Evolutionary conservation across 2,329 filamentous ascomycete species (phyloP).

Genomic region (Tolypocladium ovalisporum): DNA sequence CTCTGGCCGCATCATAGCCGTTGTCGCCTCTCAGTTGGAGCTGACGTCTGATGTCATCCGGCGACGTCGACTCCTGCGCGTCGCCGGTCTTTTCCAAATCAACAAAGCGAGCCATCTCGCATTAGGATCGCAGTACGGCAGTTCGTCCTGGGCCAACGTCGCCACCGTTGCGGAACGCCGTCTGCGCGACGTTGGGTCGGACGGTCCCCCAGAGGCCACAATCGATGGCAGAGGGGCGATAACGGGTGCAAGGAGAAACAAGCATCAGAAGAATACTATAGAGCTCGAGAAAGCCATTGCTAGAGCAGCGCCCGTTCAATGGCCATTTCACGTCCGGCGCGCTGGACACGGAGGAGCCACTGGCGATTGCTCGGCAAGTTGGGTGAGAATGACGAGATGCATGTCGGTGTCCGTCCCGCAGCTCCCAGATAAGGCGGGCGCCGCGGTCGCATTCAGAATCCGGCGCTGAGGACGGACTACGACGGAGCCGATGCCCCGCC

Average conservation of each 20-base stretch:
- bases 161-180: background rate
- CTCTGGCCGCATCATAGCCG: background rate
- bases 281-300: background rate
- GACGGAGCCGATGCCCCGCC: slow-evolving; percentile 1
- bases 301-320: background rate
- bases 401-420: background rate
- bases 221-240: background rate
- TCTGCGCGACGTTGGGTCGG: background rate
- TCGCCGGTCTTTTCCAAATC: slow-evolving; percentile 9
- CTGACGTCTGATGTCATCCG: slow-evolving; percentile 1
- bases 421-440: background rate
- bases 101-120: slow-evolving; percentile 12
- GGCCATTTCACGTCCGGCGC: background rate
- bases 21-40: background rate
- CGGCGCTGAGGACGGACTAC: background rate
- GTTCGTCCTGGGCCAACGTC: background rate
- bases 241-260: background rate
- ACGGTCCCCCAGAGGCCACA: background rate
- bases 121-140: background rate
- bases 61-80: slow-evolving; percentile 3
- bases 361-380: background rate
- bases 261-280: background rate
- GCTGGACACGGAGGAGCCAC: background rate
- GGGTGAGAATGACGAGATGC: background rate
- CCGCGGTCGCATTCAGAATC: background rate